Evolutionary conservation across 306 rosid species (phyloP).

Genomic region (Cucumis cinereus): DNA sequence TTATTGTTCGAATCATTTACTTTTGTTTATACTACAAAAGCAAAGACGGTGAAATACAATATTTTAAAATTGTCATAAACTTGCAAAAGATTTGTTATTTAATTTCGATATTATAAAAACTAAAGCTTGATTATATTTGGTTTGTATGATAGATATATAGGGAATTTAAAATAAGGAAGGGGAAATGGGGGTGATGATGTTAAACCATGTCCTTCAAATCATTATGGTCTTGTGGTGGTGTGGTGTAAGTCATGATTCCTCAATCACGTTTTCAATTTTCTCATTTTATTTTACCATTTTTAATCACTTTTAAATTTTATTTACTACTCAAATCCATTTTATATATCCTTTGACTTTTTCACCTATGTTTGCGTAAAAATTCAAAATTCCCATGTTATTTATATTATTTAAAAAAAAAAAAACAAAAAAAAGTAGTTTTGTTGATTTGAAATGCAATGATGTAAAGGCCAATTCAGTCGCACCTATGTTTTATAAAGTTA

Average conservation of each 20-base stretch:
- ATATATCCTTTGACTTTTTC: neutral
- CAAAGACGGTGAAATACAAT: too few relatives aligned
- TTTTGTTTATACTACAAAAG: too few relatives aligned
- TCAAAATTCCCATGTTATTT: neutral
- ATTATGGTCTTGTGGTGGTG: neutral
- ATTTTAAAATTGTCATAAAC: too few relatives aligned
- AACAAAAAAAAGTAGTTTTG: neutral
- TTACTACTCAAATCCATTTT: neutral
- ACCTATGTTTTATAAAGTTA: neutral
- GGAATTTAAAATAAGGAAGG: neutral
- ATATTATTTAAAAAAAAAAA: neutral
- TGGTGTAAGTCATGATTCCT: neutral
- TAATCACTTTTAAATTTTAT: neutral
- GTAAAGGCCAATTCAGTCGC: neutral
- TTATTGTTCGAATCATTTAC: too few relatives aligned
- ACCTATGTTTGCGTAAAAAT: neutral
- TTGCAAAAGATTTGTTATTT: too few relatives aligned
- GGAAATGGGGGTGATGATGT: slow-evolving; percentile 1
- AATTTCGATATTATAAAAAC: too few relatives aligned
- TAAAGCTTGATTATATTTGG: neutral
- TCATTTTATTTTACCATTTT: neutral
- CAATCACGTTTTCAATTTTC: neutral
- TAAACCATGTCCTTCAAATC: neutral
- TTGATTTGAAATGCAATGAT: neutral
- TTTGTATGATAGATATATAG: neutral